These are phyloP conservation scores for Candida pseudoglaebosa DNA, from an alignment of 805 yeast species.

Conservation along the genomic window DNA sequence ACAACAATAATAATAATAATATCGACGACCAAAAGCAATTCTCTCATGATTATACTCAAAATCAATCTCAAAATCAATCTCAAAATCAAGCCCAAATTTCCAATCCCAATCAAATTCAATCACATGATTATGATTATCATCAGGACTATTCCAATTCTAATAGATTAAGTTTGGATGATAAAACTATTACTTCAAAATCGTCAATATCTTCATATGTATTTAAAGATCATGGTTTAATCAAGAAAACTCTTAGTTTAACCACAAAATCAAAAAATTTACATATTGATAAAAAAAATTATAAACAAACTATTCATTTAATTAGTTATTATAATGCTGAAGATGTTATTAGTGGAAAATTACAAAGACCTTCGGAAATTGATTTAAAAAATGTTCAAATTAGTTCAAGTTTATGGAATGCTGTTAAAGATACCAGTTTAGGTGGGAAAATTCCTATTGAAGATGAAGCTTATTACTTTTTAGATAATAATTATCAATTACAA, in stretches of 20 bases:
- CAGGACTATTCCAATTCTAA: too few relatives aligned
- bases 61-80: too few relatives aligned
- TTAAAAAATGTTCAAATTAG: slow-evolving; percentile 49
- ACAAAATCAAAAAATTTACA: slow-evolving; percentile 31
- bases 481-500: slow-evolving; percentile 40
- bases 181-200: slow-evolving; percentile 17
- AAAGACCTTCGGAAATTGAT: slow-evolving; percentile 54
- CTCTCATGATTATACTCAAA: too few relatives aligned
- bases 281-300: slow-evolving; percentile 19
- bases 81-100: too few relatives aligned
- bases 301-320: slow-evolving; percentile 64
- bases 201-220: slow-evolving; percentile 58
- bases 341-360: slow-evolving; percentile 53
- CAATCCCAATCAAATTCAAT: too few relatives aligned
- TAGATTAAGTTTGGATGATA: too few relatives aligned
- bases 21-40: too few relatives aligned
- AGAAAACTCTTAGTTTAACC: slow-evolving; percentile 75
- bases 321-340: slow-evolving; percentile 78
- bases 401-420: slow-evolving; percentile 48
- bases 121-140: too few relatives aligned
- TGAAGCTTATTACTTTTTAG: slow-evolving; percentile 47
- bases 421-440: slow-evolving; percentile 57
- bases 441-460: slow-evolving; percentile 49
- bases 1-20: too few relatives aligned
- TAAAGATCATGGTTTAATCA: slow-evolving; percentile 70